Base-by-base conservation (phyloP, 2,329 filamentous ascomycete genomes). In the Ophiosphaerella korrae region DNA sequence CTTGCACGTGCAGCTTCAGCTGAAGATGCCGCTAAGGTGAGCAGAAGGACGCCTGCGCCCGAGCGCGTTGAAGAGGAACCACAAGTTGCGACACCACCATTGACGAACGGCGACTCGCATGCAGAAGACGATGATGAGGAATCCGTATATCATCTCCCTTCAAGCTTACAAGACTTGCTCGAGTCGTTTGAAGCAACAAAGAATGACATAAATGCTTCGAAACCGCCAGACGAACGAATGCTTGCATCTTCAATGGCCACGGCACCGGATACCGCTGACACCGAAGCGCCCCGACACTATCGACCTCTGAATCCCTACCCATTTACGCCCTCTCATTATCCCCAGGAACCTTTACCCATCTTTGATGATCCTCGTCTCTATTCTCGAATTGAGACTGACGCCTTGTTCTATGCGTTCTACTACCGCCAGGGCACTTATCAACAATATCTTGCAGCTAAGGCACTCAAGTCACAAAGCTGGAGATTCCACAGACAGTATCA, bases 381-480 rank as follows among this genome's bases (percentile, higher is more conserved):
- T 75, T 84, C 84, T 23, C 84, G 90, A 50, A 93, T 99, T 53
- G 94, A 99, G 67, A 92, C 92, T 0, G 94, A 99, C 70, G 96
- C 93, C 26, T 81, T 99, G 8, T 99, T 99, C 77, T 99, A 99
- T 77, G 89, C 96, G 39, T 99, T 99, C 77, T 99, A 99, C 80
- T 99, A 99, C 80, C 91, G 93, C 63, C 94, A 99, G 75, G 92
- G 92, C 23, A 92, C 92, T 1, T 92, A 96, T 64, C 92, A 97
- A 73, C 94, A 99, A 73, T 97, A 92, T 70, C 82, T 97, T 52
- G 92, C 94, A 1, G 94, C 94, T 12, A 96, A 96, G 76, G 91
- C 94, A n/a, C 79, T 99, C 45, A 99, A 99, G 78, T 90, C 93
- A 61, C 94, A 99, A 75, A 97, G 92, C 75, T 99, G 94, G 94